Percentiles rank a stretch among this genome's conserved stretches.
phyloP scores from a whole-genome alignment of 108 stramenopile species.

The Cafeteria roenbergensis region DNA sequence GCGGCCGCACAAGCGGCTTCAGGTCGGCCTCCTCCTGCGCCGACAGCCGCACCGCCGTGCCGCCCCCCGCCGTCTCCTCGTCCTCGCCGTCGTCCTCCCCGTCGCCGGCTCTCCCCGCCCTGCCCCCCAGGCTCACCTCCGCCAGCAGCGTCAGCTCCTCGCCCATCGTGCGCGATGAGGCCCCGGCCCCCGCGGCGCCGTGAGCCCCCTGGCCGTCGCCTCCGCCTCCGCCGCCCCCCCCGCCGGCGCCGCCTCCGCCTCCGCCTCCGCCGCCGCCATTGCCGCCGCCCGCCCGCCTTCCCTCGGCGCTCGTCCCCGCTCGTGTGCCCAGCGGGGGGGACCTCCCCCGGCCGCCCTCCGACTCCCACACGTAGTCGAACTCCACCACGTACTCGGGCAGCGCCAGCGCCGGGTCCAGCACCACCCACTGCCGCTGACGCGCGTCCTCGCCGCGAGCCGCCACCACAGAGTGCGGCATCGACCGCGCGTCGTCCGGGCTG shows the following conservation, averaged over 20 bases:
- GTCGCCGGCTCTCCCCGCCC: too few relatives aligned
- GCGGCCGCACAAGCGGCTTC: conserved; percentile 6
- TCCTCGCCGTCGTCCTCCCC: neutral
- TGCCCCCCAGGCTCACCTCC: neutral
- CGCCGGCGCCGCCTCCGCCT: too few relatives aligned
- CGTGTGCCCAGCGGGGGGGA: too few relatives aligned
- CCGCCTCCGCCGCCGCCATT: neutral
- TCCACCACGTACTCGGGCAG: conserved; percentile 38
- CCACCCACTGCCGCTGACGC: conserved; percentile 24
- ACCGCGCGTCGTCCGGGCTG: too few relatives aligned
- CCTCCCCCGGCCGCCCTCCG: too few relatives aligned
- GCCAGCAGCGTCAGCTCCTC: neutral
- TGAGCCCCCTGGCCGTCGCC: neutral
- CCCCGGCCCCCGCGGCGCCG: too few relatives aligned
- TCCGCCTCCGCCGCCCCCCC: too few relatives aligned
- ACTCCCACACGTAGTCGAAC: conserved; percentile 20
- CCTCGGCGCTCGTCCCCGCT: neutral
- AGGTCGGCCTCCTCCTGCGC: neutral
- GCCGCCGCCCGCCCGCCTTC: neutral
- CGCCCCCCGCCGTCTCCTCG: neutral
- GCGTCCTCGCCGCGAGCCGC: neutral
- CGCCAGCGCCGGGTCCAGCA: conserved; percentile 24
- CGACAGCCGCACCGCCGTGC: neutral
- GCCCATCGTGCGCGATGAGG: neutral
- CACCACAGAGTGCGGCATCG: conserved; percentile 2